Evolutionary conservation across 1,139 yeast genomes (phyloP).

Genomic region (Blastobotrys buckinghamii): DNA sequence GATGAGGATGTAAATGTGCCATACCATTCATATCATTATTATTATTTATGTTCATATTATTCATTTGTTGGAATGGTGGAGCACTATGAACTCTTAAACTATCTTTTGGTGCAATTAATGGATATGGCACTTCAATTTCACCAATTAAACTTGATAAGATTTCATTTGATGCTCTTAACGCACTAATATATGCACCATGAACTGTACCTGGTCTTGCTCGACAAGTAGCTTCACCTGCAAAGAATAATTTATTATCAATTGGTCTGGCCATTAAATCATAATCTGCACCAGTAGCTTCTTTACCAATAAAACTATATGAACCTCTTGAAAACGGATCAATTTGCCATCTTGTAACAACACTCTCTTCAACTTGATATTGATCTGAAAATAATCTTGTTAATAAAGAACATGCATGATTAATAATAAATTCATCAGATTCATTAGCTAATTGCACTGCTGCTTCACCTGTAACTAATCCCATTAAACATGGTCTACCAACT

Average conservation of each 20-base stretch:
- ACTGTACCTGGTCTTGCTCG: slow-evolving; percentile 40
- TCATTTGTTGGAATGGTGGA: background rate
- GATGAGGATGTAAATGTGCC: background rate
- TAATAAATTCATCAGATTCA: slow-evolving; percentile 32
- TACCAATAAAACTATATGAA: slow-evolving; percentile 39
- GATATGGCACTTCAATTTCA: slow-evolving; percentile 36
- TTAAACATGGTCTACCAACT: slow-evolving; percentile 35
- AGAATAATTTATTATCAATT: slow-evolving; percentile 34
- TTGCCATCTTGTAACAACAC: slow-evolving; percentile 41
- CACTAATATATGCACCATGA: slow-evolving; percentile 42
- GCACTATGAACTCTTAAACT: slow-evolving; percentile 9
- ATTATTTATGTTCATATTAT: no score
- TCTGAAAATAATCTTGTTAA: slow-evolving; percentile 27
- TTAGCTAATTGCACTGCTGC: slow-evolving; percentile 34
- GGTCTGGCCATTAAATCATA: slow-evolving; percentile 39
- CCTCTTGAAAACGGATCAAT: slow-evolving; percentile 38
- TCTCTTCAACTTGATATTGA: slow-evolving; percentile 31
- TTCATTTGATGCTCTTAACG: slow-evolving; percentile 39
- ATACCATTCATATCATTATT: background rate
- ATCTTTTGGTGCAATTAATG: slow-evolving; percentile 31
- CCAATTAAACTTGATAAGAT: slow-evolving; percentile 38
- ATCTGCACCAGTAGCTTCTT: slow-evolving; percentile 39
- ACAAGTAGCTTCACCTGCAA: slow-evolving; percentile 44
- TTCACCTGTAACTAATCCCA: slow-evolving; percentile 38
- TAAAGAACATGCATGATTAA: slow-evolving; percentile 32